Conservation (phyloP, 2,329 filamentous ascomycete species). For the Lachnum nothofagi region DNA sequence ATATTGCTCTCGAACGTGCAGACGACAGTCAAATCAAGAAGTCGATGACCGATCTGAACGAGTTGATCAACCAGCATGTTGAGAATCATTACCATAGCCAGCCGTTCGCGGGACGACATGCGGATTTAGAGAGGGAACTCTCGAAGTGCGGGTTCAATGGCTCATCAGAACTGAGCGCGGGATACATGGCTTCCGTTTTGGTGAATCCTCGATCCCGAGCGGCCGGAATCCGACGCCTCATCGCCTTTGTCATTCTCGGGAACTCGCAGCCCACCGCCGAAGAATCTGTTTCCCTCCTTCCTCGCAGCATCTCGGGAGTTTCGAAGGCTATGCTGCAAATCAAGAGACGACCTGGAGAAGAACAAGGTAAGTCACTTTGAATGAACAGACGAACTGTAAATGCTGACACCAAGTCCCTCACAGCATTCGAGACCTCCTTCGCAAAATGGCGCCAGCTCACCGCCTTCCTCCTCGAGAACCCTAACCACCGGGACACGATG, state of each 20-base stretch:
- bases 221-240: not conserved
- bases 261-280: not conserved
- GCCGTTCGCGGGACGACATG: slow-evolving; percentile 11
- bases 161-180: not conserved
- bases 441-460: slow-evolving; percentile 7
- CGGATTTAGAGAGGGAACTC: not conserved
- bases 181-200: slow-evolving; percentile 1
- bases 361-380: slow-evolving; percentile 2
- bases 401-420: not conserved
- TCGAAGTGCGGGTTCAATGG: not conserved
- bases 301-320: not conserved
- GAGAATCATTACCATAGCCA: slow-evolving; percentile 37
- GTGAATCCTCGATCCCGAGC: slow-evolving; percentile 2
- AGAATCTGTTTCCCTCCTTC: not conserved
- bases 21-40: slow-evolving; percentile 35
- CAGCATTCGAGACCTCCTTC: slow-evolving; percentile 7
- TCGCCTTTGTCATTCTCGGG: slow-evolving; percentile 4
- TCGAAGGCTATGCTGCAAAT: not conserved
- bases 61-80: slow-evolving; percentile 39
- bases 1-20: slow-evolving; percentile 35
- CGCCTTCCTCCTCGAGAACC: slow-evolving; percentile 5
- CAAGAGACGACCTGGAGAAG: slow-evolving; percentile 2
- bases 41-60: slow-evolving; percentile 34
- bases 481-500: slow-evolving; percentile 2
- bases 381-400: not conserved